Conservation (phyloP, 352 stramenopile species). For the Phytopythium montanum region DNA sequence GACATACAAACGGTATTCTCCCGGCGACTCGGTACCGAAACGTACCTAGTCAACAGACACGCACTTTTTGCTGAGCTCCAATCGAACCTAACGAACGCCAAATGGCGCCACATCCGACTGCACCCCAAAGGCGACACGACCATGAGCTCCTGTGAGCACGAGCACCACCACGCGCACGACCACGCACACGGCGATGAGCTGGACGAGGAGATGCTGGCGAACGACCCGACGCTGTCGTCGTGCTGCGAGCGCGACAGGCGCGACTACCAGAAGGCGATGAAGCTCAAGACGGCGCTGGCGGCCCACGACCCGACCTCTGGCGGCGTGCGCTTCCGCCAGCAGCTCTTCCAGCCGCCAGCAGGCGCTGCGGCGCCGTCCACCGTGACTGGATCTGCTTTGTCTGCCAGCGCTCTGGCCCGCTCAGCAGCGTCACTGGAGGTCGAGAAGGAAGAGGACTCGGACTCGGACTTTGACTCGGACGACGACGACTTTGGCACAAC, state of each 20-base stretch:
- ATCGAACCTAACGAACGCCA: background rate
- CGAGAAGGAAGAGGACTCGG: slow-evolving; percentile 21
- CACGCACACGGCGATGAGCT: slow-evolving; percentile 14
- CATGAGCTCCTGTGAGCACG: slow-evolving; percentile 7
- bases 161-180: slow-evolving; percentile 19
- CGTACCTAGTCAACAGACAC: background rate
- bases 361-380: background rate
- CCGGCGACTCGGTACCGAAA: background rate
- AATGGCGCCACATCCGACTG: background rate
- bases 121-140: background rate
- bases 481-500: slow-evolving; percentile 35
- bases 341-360: slow-evolving; percentile 44
- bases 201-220: slow-evolving; percentile 28
- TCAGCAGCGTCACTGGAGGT: background rate
- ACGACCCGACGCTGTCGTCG: slow-evolving; percentile 60
- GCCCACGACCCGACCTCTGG: slow-evolving; percentile 48
- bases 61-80: background rate
- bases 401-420: background rate
- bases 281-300: slow-evolving; percentile 57
- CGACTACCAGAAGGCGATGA: slow-evolving; percentile 59
- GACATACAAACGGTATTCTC: background rate
- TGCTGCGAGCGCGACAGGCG: slow-evolving; percentile 60
- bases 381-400: background rate
- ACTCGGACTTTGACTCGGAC: slow-evolving; percentile 45
- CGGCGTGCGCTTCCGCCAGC: slow-evolving; percentile 52